Base-by-base conservation (phyloP, 2,329 filamentous ascomycete genomes). In the Penicillium sp. region DNA sequence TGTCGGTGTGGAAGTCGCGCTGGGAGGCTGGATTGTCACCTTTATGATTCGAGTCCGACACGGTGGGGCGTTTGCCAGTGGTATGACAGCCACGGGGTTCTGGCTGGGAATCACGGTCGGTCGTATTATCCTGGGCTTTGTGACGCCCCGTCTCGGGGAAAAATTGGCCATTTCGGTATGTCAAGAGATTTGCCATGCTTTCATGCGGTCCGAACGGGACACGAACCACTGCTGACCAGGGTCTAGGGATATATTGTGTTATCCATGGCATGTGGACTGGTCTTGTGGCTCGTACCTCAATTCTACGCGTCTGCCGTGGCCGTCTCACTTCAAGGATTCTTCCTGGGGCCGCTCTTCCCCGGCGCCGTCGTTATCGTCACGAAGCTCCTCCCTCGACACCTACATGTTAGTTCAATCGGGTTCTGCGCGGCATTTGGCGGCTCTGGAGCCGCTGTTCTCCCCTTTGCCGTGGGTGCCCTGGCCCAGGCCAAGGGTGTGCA, bases 51-150 rank as follows among this genome's bases (percentile, higher is more conserved):
- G 85, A 22, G 87, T 93, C 26, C 85, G 93, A 14, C 75, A 88
- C 40, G 91, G 88, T 3, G 83, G 81, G 26, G 80, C 86, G 0
- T 94, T 95, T 70, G 83, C 87, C 2, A 88, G 89, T 37, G 92
- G 92, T 2, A 86, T 95, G 78, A 87, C 86, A 0, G 88, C 87
- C 0, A 94, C 91, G 0, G 88, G 91, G 0, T 96, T 94, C 78
- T 96, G 92, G 92, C 83, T 92, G 46, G 92, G 92, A 0, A 82
- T 96, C 64, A 93, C 91, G 0, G 75, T 92, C 0, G 92, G 92
- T 0, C 82, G 92, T 1, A 79, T 95, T 2, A 73, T 88, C 0
- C 76, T 96, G 16, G 91, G 91, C 0, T 95, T 96, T 67, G 80
- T 93, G 3, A 96, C 92, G 1, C 87, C 88, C 1, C 66, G 72